Evolutionary conservation across 352 stramenopile species (phyloP).

Genomic region (Chrysophaeum taylorii): DNA sequence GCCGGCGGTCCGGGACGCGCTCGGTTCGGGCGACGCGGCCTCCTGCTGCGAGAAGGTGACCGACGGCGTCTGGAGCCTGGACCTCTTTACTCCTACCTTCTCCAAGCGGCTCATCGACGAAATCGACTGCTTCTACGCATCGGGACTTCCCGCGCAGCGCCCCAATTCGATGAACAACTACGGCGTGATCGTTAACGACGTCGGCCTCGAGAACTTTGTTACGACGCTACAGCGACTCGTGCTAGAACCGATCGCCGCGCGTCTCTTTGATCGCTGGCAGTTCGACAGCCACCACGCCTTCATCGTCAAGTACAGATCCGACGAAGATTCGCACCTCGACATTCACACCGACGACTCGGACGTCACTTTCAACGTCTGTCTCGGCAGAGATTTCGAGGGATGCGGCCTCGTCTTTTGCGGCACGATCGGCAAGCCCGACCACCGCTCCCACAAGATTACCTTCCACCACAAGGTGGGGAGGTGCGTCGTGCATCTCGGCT

Average conservation of each 20-base stretch:
- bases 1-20: neutral
- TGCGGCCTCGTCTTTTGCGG: constrained; percentile 32
- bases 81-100: constrained; percentile 11
- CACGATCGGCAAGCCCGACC: constrained; percentile 26
- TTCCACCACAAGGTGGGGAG: constrained; percentile 28
- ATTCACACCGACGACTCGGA: constrained; percentile 34
- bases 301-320: constrained; percentile 27
- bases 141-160: constrained; percentile 6
- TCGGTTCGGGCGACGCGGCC: neutral
- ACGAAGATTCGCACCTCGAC: constrained; percentile 30
- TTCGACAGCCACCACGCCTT: constrained; percentile 36
- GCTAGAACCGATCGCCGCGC: neutral
- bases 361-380: constrained; percentile 34
- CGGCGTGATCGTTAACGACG: constrained; percentile 11
- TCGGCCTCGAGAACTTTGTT: neutral
- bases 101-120: neutral
- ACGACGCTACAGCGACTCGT: neutral
- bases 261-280: neutral
- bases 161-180: constrained; percentile 37
- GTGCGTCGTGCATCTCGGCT: constrained; percentile 30
- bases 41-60: neutral
- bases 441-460: constrained; percentile 16
- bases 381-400: constrained; percentile 30
- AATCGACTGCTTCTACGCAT: constrained; percentile 16
- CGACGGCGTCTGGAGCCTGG: constrained; percentile 16